Conservation (phyloP, 768 basidiomycete species). For the Sporobolomyces roseus region DNA sequence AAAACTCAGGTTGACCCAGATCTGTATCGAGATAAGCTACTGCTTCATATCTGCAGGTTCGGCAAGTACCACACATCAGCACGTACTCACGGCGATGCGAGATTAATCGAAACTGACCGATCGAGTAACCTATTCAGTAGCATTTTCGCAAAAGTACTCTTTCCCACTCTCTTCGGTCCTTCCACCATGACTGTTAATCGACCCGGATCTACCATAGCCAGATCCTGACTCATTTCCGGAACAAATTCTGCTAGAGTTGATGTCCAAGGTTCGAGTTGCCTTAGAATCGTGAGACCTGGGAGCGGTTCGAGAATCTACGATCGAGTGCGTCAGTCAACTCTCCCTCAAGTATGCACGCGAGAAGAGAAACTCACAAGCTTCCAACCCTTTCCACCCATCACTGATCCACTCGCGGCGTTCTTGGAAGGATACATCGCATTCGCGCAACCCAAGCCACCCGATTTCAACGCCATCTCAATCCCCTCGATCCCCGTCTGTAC, state of each 20-base stretch:
- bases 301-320: constrained; percentile 40
- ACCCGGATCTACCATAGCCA: constrained; percentile 30
- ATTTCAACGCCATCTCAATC: constrained; percentile 20
- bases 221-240: neutral
- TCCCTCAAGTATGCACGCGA: no score
- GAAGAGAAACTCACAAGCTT: constrained; percentile 10
- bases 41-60: constrained; percentile 61
- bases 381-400: constrained; percentile 6
- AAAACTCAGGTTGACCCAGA: constrained; percentile 89
- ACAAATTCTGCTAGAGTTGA: constrained; percentile 33
- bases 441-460: constrained; percentile 31
- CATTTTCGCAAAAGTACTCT: constrained; percentile 78
- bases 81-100: neutral
- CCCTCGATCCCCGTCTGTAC: constrained; percentile 29
- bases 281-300: constrained; percentile 38
- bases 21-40: constrained; percentile 93
- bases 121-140: constrained; percentile 65
- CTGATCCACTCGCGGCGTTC: constrained; percentile 35
- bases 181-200: constrained; percentile 63
- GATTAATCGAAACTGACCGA: constrained; percentile 51
- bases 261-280: constrained; percentile 47
- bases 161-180: constrained; percentile 81
- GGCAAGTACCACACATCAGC: neutral
- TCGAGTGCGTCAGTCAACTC: constrained; percentile 29
- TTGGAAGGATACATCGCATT: constrained; percentile 27